A percentile compares a stretch with the other conserved stretches of the same genome.
phyloP scores from a whole-genome alignment of 495 filamentous ascomycete species.

The Copromyces sp. region DNA sequence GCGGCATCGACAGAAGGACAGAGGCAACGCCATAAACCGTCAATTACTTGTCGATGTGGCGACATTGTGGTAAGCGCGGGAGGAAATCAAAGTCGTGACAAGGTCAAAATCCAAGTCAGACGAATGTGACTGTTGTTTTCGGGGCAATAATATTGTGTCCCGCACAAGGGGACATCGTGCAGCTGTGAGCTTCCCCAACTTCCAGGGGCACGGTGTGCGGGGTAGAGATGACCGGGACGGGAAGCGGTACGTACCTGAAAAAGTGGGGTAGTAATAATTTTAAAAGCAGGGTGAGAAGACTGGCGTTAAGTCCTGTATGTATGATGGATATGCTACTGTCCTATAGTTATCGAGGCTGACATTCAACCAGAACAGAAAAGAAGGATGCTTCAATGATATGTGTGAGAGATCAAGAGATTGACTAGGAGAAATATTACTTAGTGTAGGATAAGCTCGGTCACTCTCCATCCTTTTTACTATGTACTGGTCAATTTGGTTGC shows the following conservation, averaged over 20 bases:
- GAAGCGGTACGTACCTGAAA: background rate
- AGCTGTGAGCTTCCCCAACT: background rate
- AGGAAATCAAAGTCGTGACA: background rate
- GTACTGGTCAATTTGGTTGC: too few relatives aligned
- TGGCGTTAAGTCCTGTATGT: too few relatives aligned
- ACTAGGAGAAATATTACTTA: too few relatives aligned
- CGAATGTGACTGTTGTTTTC: background rate
- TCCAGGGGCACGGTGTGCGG: background rate
- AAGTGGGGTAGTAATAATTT: background rate
- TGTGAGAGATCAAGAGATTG: too few relatives aligned
- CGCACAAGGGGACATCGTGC: background rate
- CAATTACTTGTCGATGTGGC: constrained; percentile 40
- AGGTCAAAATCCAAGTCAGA: background rate
- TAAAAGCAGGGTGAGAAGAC: too few relatives aligned
- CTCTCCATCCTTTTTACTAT: too few relatives aligned
- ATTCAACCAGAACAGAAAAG: too few relatives aligned
- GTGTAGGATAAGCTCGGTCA: too few relatives aligned
- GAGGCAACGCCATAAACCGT: constrained; percentile 59
- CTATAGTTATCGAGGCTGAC: too few relatives aligned
- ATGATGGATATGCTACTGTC: too few relatives aligned
- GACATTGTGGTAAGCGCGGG: background rate
- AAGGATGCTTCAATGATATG: too few relatives aligned
- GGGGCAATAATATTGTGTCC: background rate
- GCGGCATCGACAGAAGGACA: constrained; percentile 46
- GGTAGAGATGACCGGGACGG: background rate